Evolutionary conservation across 257 asterid genomes (phyloP).

Genomic region (Solanum chaucha): DNA sequence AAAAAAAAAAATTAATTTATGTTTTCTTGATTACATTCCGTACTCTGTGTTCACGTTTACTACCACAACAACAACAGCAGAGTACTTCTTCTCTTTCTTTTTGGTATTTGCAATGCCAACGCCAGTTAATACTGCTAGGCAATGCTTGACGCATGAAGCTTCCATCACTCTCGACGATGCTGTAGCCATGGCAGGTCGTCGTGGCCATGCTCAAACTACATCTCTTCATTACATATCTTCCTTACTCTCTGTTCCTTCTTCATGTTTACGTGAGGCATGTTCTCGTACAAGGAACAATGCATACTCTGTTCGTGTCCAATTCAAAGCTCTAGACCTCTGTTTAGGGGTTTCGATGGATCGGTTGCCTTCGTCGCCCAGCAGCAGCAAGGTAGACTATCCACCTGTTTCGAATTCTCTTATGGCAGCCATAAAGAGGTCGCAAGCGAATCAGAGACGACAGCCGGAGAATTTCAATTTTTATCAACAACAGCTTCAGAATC

Average conservation of each 20-base stretch:
- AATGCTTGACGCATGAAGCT: conserved; percentile 79
- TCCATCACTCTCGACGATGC: conserved; percentile 72
- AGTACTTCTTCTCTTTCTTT: background rate
- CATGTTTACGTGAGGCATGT: conserved; percentile 80
- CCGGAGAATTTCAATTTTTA: conserved; percentile 65
- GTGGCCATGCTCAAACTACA: conserved; percentile 86
- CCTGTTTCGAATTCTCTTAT: conserved; percentile 79
- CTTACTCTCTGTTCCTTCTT: conserved; percentile 55
- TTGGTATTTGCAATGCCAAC: conserved; percentile 52
- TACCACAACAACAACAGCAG: background rate
- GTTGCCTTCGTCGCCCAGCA: conserved; percentile 34
- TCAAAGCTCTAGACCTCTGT: conserved; percentile 84
- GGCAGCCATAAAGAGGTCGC: conserved; percentile 91
- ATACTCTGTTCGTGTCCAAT: conserved; percentile 55
- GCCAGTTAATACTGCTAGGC: conserved; percentile 67
- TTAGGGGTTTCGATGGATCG: conserved; percentile 66
- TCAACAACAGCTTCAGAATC: conserved; percentile 40
- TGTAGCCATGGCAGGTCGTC: conserved; percentile 71
- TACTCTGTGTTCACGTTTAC: background rate
- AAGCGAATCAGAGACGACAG: conserved; percentile 77
- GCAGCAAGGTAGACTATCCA: conserved; percentile 42
- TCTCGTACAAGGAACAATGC: conserved; percentile 51
- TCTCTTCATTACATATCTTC: conserved; percentile 83
- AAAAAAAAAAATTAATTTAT: background rate
- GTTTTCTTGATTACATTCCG: background rate